Evolutionary conservation across 176 grass and related monocot genomes (phyloP), one percentile per base, ranked within the genome.

Genomic region (Triticum timopheevii): DNA sequence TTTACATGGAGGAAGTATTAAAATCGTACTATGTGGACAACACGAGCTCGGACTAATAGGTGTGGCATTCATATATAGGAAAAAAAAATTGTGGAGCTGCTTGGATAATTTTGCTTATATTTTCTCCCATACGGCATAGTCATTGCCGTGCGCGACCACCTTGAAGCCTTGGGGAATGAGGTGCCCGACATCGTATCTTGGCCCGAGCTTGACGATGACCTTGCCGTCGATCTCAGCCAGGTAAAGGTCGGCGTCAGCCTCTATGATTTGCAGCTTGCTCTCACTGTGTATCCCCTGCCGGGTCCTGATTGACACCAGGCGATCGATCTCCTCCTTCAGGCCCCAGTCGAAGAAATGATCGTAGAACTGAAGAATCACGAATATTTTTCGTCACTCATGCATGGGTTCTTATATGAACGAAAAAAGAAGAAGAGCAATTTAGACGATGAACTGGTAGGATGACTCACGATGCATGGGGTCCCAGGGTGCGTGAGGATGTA

Each of bases 401-500:
- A 69, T 69, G 8, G 23, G 16, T 56, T 22, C 67, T 15, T 63
- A 19, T 1, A 22, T 11, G 68, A 40, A n/a, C 1, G 65, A 52
- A 6, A 52, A 16, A 52, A 1, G 5, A 25, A 11, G 15, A 33
- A 11, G 10, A 44, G 2, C 0, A 62, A 61, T 47, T 52, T 22
- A 39, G 28, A 73, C 20, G 20, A 22, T 30, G 47, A 27, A 8
- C 13, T 1, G 45, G 13, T 2, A 17, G 0, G 28, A 39, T 23
- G 39, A 87, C 95, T 97, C 84, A 97, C 92, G 71, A 97, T 93
- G 89, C 84, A 89, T n/a, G 95, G 92, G 58, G 87, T 86, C 12
- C 95, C 95, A 2, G 95, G 95, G 78, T 95, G 95, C 25, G 89
- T 97, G 19, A 97, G 90, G 84, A 97, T 97, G 83, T 97, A 97